Evolutionary conservation across 805 yeast genomes (phyloP).

Genomic region (Ogataea glucozyma): DNA sequence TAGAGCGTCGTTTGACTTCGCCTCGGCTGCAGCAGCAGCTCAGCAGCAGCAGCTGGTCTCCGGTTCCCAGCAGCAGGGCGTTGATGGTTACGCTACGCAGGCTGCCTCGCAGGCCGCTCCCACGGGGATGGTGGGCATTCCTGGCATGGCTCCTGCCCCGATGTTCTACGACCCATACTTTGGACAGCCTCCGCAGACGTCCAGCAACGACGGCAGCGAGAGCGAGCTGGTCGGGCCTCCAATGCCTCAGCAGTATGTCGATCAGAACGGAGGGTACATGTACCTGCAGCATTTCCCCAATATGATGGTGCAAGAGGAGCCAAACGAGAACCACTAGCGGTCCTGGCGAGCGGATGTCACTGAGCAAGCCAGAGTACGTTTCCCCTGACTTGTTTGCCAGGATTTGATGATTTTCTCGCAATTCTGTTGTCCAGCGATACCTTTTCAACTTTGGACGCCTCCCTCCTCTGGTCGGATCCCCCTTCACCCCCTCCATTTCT

Average conservation of each 20-base stretch:
- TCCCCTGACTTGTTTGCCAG: too few species aligned
- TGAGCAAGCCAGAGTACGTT: too few species aligned
- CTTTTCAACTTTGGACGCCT: too few species aligned
- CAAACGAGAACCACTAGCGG: not conserved
- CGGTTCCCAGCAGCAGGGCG: conserved; percentile 21
- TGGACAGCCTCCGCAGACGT: conserved; percentile 25
- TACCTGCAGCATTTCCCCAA: conserved; percentile 29
- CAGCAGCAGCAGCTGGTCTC: conserved; percentile 21
- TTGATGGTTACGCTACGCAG: conserved; percentile 18
- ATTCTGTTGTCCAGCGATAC: too few species aligned
- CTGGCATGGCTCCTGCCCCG: conserved; percentile 34
- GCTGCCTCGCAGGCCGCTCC: conserved; percentile 26
- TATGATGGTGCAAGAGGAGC: conserved; percentile 15
- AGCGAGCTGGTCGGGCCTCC: conserved; percentile 13
- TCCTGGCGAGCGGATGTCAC: not conserved
- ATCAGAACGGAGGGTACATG: conserved; percentile 34
- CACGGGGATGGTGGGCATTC: conserved; percentile 28
- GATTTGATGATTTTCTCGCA: too few species aligned
- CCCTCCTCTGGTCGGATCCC: too few species aligned
- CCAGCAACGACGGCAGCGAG: conserved; percentile 14
- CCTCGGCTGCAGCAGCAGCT: conserved; percentile 14
- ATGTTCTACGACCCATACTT: conserved; percentile 37
- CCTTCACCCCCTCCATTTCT: too few species aligned
- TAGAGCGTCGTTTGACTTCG: conserved; percentile 27
- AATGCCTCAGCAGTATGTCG: conserved; percentile 27